These are phyloP conservation scores for Trypanosoma melophagium DNA, from an alignment of 208 protist genomes.

Conservation along the genomic window DNA sequence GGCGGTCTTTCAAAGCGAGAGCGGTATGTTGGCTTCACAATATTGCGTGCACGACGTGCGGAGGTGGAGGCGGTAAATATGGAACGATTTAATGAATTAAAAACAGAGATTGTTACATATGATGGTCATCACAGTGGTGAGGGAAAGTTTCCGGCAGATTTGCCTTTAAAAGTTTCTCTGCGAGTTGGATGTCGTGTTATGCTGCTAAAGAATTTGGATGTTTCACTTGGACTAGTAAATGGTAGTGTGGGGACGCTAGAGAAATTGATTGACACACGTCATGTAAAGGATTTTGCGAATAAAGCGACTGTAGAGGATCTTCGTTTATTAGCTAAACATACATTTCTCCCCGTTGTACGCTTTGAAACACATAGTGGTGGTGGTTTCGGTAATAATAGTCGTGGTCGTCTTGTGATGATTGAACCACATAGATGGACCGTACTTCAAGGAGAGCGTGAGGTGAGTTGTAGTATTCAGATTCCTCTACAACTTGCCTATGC, in stretches of 20 bases:
- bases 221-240: conserved; percentile 68
- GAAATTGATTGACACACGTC: conserved; percentile 52
- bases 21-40: conserved; percentile 66
- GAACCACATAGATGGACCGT: conserved; percentile 80
- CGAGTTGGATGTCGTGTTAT: conserved; percentile 84
- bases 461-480: conserved; percentile 72
- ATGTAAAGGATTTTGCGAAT: conserved; percentile 41
- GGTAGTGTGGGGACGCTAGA: conserved; percentile 75
- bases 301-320: conserved; percentile 15
- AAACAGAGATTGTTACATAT: conserved; percentile 49
- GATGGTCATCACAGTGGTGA: conserved; percentile 48
- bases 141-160: conserved; percentile 35
- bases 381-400: background rate
- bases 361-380: conserved; percentile 38
- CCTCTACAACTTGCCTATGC: conserved; percentile 95
- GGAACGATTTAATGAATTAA: conserved; percentile 53
- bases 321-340: conserved; percentile 8
- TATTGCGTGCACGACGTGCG: conserved; percentile 51
- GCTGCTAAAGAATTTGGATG: conserved; percentile 82
- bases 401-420: conserved; percentile 49
- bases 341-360: conserved; percentile 57
- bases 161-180: conserved; percentile 47
- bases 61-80: conserved; percentile 73
- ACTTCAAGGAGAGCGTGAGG: conserved; percentile 43
- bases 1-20: conserved; percentile 17